Percentiles rank a stretch among this genome's conserved stretches.
These are phyloP conservation scores for Oehlia diaphana DNA, from an alignment of 192 early-diverging fungal genomes.

Conservation along the genomic window DNA sequence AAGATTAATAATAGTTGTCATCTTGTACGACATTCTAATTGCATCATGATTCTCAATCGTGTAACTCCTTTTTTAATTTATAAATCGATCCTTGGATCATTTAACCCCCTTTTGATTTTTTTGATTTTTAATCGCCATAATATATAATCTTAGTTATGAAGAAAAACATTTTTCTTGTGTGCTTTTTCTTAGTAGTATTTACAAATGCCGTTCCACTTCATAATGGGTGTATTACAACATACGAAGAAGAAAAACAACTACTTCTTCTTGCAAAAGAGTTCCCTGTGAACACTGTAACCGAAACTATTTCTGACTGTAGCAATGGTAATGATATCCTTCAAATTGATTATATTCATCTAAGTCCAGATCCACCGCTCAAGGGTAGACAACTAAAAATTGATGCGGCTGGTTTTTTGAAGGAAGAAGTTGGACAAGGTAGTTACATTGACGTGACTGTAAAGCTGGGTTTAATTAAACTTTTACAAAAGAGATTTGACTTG, in stretches of 20 bases:
- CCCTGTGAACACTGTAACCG: conserved; percentile 1
- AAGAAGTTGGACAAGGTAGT: conserved; percentile 45
- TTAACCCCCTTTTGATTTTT: too few relatives aligned
- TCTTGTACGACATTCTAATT: too few relatives aligned
- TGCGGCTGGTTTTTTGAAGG: conserved; percentile 42
- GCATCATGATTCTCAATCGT: too few relatives aligned
- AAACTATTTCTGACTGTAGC: conserved; percentile 33
- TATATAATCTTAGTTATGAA: neutral
- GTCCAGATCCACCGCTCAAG: conserved; percentile 52
- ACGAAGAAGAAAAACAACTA: neutral
- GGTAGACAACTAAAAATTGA: conserved; percentile 47
- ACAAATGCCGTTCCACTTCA: neutral
- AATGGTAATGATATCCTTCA: conserved; percentile 27
- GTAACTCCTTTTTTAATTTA: too few relatives aligned
- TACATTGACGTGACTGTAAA: conserved; percentile 49
- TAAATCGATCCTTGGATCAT: too few relatives aligned
- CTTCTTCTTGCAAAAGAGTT: neutral
- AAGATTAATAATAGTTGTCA: too few relatives aligned
- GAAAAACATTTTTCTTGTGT: neutral
- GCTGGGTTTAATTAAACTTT: conserved; percentile 44
- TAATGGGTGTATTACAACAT: neutral
- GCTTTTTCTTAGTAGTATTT: neutral
- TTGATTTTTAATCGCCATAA: neutral
- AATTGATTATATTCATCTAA: conserved; percentile 45
- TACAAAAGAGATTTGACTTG: conserved; percentile 50